These are phyloP conservation scores for Yamadazyma kitorensis DNA, from an alignment of 805 yeast genomes.

Conservation along the genomic window DNA sequence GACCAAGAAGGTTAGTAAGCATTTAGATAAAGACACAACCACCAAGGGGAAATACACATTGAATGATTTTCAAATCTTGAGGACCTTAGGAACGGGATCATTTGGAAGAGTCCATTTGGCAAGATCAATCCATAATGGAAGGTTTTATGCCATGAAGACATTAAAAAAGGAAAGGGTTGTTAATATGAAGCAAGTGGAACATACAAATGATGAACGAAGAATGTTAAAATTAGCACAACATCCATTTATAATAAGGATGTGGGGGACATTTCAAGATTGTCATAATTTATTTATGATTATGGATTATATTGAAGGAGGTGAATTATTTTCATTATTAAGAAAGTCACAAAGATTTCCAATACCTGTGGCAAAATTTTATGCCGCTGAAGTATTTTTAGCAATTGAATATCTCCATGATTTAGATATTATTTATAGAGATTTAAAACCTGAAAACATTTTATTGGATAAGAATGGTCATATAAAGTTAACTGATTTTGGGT, in stretches of 20 bases:
- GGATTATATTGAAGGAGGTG: slow-evolving; percentile 68
- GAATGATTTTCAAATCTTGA: slow-evolving; percentile 52
- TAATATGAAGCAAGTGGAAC: slow-evolving; percentile 62
- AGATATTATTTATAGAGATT: slow-evolving; percentile 58
- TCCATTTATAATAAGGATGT: slow-evolving; percentile 59
- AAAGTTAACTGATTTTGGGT: slow-evolving; percentile 60
- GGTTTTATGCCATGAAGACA: slow-evolving; percentile 60
- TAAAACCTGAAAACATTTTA: slow-evolving; percentile 60
- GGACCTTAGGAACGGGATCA: slow-evolving; percentile 61
- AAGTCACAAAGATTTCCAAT: slow-evolving; percentile 60
- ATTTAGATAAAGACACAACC: slow-evolving; percentile 28
- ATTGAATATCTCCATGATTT: slow-evolving; percentile 58
- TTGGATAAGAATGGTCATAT: slow-evolving; percentile 60
- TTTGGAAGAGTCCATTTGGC: slow-evolving; percentile 61
- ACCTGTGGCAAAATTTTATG: slow-evolving; percentile 62
- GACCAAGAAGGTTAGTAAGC: slow-evolving; percentile 11
- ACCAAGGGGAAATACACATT: slow-evolving; percentile 59
- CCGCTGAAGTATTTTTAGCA: slow-evolving; percentile 60
- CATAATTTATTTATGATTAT: slow-evolving; percentile 58
- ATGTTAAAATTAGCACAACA: slow-evolving; percentile 58
- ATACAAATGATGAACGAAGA: slow-evolving; percentile 60
- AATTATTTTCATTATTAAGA: slow-evolving; percentile 52
- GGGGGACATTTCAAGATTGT: slow-evolving; percentile 66
- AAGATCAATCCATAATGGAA: slow-evolving; percentile 54
- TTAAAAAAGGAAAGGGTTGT: slow-evolving; percentile 56